phyloP scores from a whole-genome alignment of 73 alveolate genomes.

The Chromera velia region DNA sequence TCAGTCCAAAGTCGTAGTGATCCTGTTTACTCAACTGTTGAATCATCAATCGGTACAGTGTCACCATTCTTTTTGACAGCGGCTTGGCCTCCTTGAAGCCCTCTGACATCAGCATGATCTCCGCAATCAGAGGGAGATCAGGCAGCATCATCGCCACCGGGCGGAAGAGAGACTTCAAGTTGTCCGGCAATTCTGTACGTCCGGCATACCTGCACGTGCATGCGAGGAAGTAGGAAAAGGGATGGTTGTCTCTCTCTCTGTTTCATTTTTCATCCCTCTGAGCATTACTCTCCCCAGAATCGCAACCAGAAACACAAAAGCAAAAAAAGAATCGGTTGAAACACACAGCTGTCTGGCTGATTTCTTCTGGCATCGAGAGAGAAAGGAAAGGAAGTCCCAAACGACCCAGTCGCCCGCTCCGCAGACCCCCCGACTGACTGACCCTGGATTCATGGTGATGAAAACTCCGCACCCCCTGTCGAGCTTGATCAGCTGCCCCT shows the following conservation, averaged over 20 bases:
- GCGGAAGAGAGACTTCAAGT: constrained; percentile 92
- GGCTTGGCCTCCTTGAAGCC: constrained; percentile 44
- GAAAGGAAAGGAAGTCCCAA: too few species aligned
- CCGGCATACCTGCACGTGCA: too few species aligned
- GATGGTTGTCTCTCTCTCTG: too few species aligned
- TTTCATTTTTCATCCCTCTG: too few species aligned
- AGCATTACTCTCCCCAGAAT: too few species aligned
- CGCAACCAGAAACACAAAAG: too few species aligned
- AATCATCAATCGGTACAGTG: constrained; percentile 82
- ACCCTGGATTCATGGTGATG: constrained; percentile 97
- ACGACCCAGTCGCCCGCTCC: too few species aligned
- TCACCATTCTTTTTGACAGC: constrained; percentile 57
- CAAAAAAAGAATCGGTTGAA: too few species aligned
- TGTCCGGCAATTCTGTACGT: constrained; percentile 95
- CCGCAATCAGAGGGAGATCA: constrained; percentile 93
- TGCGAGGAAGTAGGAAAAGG: too few species aligned
- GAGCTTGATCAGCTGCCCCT: constrained; percentile 4
- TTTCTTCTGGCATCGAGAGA: too few species aligned
- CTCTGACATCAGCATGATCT: constrained; percentile 68
- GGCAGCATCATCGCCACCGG: constrained; percentile 99
- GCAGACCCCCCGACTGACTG: too few species aligned
- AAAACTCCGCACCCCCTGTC: constrained; percentile 48
- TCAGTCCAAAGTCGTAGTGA: constrained; percentile 98
- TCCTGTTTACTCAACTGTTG: constrained; percentile 97
- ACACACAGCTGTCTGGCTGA: too few species aligned